Evolutionary conservation across 768 basidiomycete species (phyloP).

Genomic region (Pleurotus salmoneostramineus): DNA sequence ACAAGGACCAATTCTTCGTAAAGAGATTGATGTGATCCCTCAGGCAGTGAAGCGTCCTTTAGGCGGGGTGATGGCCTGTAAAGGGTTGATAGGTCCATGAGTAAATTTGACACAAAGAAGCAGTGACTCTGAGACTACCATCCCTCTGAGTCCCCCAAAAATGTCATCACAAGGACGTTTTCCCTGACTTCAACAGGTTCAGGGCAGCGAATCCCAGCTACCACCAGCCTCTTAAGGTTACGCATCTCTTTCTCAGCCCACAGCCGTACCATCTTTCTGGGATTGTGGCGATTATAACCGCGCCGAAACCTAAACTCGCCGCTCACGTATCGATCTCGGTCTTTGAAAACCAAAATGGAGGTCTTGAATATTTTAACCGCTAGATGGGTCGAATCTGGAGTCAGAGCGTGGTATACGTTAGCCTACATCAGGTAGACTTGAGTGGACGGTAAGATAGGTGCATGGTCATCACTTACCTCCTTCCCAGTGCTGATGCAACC

Average conservation of each 20-base stretch:
- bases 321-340: conserved; percentile 93
- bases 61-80: conserved; percentile 87
- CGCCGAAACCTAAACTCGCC: conserved; percentile 95
- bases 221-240: conserved; percentile 79
- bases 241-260: conserved; percentile 99
- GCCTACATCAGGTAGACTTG: conserved; percentile 47
- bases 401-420: conserved; percentile 92
- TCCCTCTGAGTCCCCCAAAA: conserved; percentile 77
- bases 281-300: conserved; percentile 86
- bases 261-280: conserved; percentile 95
- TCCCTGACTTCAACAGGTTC: conserved; percentile 91
- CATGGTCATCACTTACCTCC: conserved; percentile 57
- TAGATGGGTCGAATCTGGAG: conserved; percentile 52
- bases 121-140: conserved; percentile 49
- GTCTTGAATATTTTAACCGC: conserved; percentile 99
- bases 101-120: background rate
- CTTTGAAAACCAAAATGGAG: conserved; percentile 95
- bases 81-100: conserved; percentile 2
- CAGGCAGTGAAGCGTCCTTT: conserved; percentile 72
- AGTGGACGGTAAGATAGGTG: conserved; percentile 3
- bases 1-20: conserved; percentile 80
- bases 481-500: conserved; percentile 98
- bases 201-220: conserved; percentile 85
- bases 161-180: conserved; percentile 95
- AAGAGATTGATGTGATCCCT: conserved; percentile 47